These are phyloP conservation scores for Alnus rubra DNA, from an alignment of 306 rosid species.

Conservation along the genomic window DNA sequence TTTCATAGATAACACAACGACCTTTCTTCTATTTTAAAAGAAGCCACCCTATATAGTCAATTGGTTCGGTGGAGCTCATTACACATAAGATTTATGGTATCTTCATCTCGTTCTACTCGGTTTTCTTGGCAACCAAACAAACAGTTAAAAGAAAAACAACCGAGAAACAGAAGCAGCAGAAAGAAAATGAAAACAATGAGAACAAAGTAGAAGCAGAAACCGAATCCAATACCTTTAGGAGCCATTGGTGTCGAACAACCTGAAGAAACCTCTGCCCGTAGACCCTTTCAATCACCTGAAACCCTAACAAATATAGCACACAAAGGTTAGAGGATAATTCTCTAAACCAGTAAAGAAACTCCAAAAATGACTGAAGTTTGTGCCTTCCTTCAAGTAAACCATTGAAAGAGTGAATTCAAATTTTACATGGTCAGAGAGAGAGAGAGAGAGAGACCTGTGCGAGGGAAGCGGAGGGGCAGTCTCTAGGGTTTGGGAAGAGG, in stretches of 20 bases:
- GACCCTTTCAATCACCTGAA: constrained; percentile 25
- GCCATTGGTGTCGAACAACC: constrained; percentile 47
- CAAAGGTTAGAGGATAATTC: neutral
- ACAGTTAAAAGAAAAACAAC: neutral
- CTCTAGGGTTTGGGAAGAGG: constrained; percentile 29
- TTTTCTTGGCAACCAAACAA: constrained; percentile 7
- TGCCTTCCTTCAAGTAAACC: neutral
- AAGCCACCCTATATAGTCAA: neutral
- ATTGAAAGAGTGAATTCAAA: neutral
- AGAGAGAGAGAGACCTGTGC: constrained; percentile 21
- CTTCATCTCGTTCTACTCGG: neutral
- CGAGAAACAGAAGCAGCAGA: neutral
- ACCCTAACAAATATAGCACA: neutral
- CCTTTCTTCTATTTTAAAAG: neutral
- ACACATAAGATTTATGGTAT: neutral
- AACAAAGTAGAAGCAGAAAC: neutral
- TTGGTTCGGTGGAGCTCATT: neutral
- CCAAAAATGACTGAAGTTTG: neutral
- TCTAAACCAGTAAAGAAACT: neutral
- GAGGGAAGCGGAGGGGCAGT: constrained; percentile 16
- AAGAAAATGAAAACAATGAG: neutral
- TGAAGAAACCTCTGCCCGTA: constrained; percentile 1
- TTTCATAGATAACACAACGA: neutral
- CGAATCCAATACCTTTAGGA: constrained; percentile 53
- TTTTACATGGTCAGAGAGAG: neutral